Evolutionary conservation across 306 rosid genomes (phyloP).

Genomic region (Cucumis melo): DNA sequence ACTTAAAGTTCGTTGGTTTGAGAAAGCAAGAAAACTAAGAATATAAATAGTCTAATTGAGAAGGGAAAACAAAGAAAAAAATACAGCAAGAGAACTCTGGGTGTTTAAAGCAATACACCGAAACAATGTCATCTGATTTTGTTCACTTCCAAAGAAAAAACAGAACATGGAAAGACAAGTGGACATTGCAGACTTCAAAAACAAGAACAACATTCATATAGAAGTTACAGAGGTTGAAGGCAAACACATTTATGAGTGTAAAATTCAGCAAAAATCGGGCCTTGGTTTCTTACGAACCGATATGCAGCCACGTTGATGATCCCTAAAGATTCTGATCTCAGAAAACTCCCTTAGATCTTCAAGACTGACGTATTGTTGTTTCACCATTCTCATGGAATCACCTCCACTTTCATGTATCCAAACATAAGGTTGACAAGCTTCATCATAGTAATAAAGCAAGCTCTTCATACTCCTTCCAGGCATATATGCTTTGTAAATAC

Average conservation of each 20-base stretch:
- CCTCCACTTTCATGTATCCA: constrained; percentile 75
- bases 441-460: constrained; percentile 72
- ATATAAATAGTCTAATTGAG: neutral
- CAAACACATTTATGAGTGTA: neutral
- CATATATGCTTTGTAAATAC: constrained; percentile 77
- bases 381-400: constrained; percentile 70
- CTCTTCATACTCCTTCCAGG: constrained; percentile 54
- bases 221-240: neutral
- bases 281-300: constrained; percentile 73
- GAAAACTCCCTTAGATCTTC: constrained; percentile 70
- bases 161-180: neutral
- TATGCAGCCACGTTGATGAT: constrained; percentile 72
- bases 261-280: constrained; percentile 55
- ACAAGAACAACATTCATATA: constrained; percentile 7
- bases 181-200: neutral
- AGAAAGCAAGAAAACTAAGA: neutral
- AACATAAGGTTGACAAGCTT: constrained; percentile 78
- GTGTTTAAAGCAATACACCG: neutral
- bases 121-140: neutral
- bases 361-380: constrained; percentile 82
- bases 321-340: constrained; percentile 83
- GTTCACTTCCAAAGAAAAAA: neutral
- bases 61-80: neutral
- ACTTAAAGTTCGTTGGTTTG: neutral
- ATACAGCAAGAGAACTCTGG: neutral